Evolutionary conservation across 2,329 filamentous ascomycete genomes (phyloP), one percentile per base, ranked within the genome.

Genomic region (Apiospora sp.): DNA sequence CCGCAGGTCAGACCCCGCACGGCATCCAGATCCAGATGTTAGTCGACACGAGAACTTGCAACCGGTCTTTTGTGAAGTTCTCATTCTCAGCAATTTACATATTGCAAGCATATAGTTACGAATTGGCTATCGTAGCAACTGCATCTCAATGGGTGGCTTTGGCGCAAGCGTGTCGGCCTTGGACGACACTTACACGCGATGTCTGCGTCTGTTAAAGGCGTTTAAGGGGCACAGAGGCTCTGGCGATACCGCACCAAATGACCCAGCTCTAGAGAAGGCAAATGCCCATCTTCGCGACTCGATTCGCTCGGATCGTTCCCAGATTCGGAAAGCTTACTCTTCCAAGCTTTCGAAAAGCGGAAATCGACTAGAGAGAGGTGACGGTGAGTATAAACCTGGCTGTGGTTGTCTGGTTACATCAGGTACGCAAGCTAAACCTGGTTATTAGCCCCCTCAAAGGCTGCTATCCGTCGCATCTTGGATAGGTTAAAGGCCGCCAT

Each of bases 181-280:
- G 19, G 78, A 89, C 24, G 82, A 85, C 68, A 84, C 85, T 16
- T 89, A 88, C 72, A 82, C 83, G 68, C 86, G 82, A 74, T 86
- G 85, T 74, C 79, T 87, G 46, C 79, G 81, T 22, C 80, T 86
- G 16, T 79, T 87, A 8, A 84, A 83, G 74, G 78, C 78, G 13
- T 79, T 83, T 71, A 79, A 79, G 70, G 75, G 73, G 14, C 71
- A 74, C 49, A 49, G 49, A 37, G 73, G 61, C 4, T 41, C 69
- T 48, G 51, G 64, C 72, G 73, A 24, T 43, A 72, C 14, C 71
- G 71, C 54, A 72, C 71, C 34, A 16, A 76, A 71, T 44, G 73
- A 75, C 61, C 74, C 71, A 67, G 75, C 73, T 61, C 71, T 67
- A 34, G 77, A 71, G 34, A 76, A 78, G 10, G 75, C 74, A 61